These are phyloP conservation scores for Arthroderma uncinatum DNA, from an alignment of 2,329 filamentous ascomycete species.

Conservation along the genomic window DNA sequence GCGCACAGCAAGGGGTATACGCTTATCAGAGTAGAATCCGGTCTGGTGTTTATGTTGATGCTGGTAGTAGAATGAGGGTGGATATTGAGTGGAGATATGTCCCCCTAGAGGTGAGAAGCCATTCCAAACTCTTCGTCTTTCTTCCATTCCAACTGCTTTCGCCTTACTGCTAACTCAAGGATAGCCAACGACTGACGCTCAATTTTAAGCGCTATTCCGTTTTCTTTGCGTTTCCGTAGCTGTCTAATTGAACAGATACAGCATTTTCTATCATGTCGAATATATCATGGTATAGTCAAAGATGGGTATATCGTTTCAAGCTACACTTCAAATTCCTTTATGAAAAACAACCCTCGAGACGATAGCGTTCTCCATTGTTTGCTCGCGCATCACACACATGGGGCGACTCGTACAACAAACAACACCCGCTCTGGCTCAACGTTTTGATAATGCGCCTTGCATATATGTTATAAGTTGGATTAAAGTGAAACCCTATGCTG, in stretches of 20 bases:
- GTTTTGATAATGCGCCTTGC: not conserved
- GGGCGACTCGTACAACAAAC: constrained; percentile 2
- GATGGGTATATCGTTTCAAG: too few species aligned
- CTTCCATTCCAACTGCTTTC: not conserved
- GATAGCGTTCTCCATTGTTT: not conserved
- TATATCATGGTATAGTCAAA: too few species aligned
- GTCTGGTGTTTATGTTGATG: not conserved
- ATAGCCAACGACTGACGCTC: too few species aligned
- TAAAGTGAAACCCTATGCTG: too few species aligned
- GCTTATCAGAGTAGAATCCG: not conserved
- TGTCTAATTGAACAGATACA: too few species aligned
- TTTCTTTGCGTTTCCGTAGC: not conserved
- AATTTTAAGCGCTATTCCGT: too few species aligned
- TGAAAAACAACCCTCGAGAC: not conserved
- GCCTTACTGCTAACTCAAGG: too few species aligned
- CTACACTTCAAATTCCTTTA: too few species aligned
- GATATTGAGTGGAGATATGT: not conserved
- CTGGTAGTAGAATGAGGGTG: not conserved
- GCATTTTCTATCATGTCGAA: too few species aligned
- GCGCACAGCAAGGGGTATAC: not conserved
- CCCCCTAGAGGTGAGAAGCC: not conserved
- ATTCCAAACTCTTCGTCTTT: not conserved
- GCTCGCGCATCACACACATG: not conserved
- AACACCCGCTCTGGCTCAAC: not conserved
- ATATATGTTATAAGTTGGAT: not conserved